These are phyloP conservation scores for Colletotrichum sp. DNA, from an alignment of 2,329 filamentous ascomycete genomes.

Conservation along the genomic window DNA sequence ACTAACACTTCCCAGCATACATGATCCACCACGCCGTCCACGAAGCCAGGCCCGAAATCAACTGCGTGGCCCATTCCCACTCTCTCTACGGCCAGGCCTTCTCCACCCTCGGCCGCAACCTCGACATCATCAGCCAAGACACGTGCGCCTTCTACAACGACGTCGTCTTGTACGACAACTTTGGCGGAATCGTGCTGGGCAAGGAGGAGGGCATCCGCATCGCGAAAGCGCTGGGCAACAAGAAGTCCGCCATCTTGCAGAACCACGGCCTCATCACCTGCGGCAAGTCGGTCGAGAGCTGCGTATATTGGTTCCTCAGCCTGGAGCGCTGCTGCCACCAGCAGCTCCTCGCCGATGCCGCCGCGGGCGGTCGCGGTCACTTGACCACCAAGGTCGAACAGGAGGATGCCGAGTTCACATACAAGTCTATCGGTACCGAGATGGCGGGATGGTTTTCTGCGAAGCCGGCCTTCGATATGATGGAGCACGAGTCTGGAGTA, in stretches of 20 bases:
- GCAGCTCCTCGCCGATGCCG: slow-evolving; percentile 61
- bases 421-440: slow-evolving; percentile 66
- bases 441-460: slow-evolving; percentile 73
- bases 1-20: slow-evolving; percentile 35
- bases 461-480: slow-evolving; percentile 72
- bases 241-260: slow-evolving; percentile 58
- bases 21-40: slow-evolving; percentile 58
- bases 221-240: slow-evolving; percentile 48
- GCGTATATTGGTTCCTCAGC: slow-evolving; percentile 59
- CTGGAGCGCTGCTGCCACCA: slow-evolving; percentile 54
- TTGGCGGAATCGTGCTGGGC: slow-evolving; percentile 58
- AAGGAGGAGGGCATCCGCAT: slow-evolving; percentile 56
- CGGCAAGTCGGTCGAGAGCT: slow-evolving; percentile 53
- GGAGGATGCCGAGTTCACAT: slow-evolving; percentile 72
- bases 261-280: slow-evolving; percentile 62
- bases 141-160: slow-evolving; percentile 64
- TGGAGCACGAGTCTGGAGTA: slow-evolving; percentile 15
- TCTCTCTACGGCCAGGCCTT: slow-evolving; percentile 62
- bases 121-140: slow-evolving; percentile 72
- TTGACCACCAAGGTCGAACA: slow-evolving; percentile 71
- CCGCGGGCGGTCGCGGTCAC: slow-evolving; percentile 65
- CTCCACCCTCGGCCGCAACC: slow-evolving; percentile 62
- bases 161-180: slow-evolving; percentile 47
- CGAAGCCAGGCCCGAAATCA: slow-evolving; percentile 56
- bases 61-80: slow-evolving; percentile 60